Evolutionary conservation across 257 asterid species (phyloP), one percentile per base, ranked within the genome.

Genomic region (Solanum peruvianum): DNA sequence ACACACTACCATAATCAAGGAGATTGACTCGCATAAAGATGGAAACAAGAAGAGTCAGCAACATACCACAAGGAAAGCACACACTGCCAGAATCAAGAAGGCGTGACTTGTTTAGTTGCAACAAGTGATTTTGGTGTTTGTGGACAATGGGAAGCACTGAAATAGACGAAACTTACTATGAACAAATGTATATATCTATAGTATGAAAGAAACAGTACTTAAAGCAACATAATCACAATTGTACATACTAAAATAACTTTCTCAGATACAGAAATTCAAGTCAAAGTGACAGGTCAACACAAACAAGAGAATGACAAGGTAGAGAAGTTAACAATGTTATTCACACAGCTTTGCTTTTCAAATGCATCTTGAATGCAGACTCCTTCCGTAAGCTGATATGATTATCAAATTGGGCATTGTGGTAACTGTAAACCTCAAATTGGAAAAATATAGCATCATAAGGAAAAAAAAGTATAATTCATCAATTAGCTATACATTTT

Each of bases 401-500:
- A 73, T 37, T 73, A 73, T 73, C 29, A 18, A 56, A 56, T 56
- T 56, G n/a, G 64, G 1, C n/a, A 56, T 56, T 56, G 0, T 56
- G 64, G 10, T 0, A 16, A 56, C 11, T 7, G 9, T 56, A 56
- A 56, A 16, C 64, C 64, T 56, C 64, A 18, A 56, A 16, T 56
- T 8, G n/a, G 1, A 56, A 56, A 52, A 16, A 56, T 4, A 56
- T 56, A 56, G n/a, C 64, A 16, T 56, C n/a, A 16, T 56, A 56
- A 56, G 64, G 64, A 7, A 56, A 7, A 1, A 1, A 56, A 7
- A 73, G 56, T 6, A 75, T 33, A 16, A 39, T 23, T 21, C 56
- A 75, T 75, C 82, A 75, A 39, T 89, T 82, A 87, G 67, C 18
- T 87, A 87, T 94, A 94, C 96, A 98, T 93, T 93, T 84, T 90